phyloP scores from a whole-genome alignment of 768 basidiomycete species.

The Pulveroboletus frians region DNA sequence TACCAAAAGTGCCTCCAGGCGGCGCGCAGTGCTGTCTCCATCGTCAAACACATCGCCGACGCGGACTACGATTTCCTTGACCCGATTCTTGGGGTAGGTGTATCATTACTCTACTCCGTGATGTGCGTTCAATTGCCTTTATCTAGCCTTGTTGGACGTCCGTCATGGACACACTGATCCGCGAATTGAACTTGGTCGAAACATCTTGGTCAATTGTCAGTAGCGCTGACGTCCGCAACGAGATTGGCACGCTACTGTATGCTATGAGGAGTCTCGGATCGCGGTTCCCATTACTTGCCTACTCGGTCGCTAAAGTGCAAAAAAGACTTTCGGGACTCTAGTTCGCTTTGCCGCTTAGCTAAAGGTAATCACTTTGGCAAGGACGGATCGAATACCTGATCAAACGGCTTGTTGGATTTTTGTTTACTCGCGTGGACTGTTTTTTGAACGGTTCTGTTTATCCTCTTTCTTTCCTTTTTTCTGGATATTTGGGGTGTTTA shows the following conservation, averaged over 20 bases:
- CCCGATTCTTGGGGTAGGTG: constrained; percentile 67
- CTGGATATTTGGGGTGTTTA: constrained; percentile 6
- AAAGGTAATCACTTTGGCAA: background rate
- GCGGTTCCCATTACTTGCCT: constrained; percentile 53
- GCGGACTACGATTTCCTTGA: constrained; percentile 69
- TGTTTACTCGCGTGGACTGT: constrained; percentile 8
- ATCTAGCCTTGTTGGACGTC: constrained; percentile 66
- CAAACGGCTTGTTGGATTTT: background rate
- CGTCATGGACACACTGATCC: constrained; percentile 60
- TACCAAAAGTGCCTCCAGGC: constrained; percentile 66
- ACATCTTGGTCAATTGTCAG: constrained; percentile 58
- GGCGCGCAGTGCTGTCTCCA: constrained; percentile 52
- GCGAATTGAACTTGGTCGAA: constrained; percentile 60
- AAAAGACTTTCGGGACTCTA: constrained; percentile 30
- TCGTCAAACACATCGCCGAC: constrained; percentile 60
- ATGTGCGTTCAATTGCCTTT: constrained; percentile 4
- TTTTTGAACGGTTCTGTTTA: constrained; percentile 7
- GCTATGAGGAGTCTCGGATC: constrained; percentile 59
- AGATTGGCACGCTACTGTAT: constrained; percentile 55
- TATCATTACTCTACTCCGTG: background rate
- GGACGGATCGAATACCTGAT: background rate
- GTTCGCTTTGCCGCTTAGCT: constrained; percentile 2
- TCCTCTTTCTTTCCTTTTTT: background rate
- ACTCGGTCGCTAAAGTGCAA: constrained; percentile 28
- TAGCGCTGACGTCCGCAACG: constrained; percentile 54